Conservation (phyloP, 2,329 filamentous ascomycete genomes). For the Nemania sp. region DNA sequence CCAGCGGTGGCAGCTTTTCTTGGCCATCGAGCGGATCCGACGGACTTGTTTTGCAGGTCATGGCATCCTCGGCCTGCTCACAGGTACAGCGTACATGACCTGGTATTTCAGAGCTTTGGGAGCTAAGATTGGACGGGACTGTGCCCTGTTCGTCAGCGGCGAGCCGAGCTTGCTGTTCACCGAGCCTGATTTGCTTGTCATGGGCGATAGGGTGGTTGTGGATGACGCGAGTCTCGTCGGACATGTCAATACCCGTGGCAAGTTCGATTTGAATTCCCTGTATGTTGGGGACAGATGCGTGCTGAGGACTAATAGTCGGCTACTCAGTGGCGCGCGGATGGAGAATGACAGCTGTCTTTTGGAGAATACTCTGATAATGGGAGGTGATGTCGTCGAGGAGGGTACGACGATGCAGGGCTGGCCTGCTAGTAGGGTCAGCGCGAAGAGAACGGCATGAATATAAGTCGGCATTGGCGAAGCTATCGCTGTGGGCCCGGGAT, state of each 20-base stretch:
- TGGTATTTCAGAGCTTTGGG: slow-evolving; percentile 58
- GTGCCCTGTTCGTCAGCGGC: slow-evolving; percentile 58
- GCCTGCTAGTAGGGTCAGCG: slow-evolving; percentile 44
- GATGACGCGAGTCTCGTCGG: slow-evolving; percentile 60
- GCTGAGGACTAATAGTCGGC: slow-evolving; percentile 53
- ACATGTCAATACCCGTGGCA: slow-evolving; percentile 60
- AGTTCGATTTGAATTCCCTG: slow-evolving; percentile 57
- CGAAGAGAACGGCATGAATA: neutral
- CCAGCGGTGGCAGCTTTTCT: slow-evolving; percentile 60
- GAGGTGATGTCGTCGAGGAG: slow-evolving; percentile 57
- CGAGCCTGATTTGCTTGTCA: slow-evolving; percentile 57
- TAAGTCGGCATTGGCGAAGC: neutral
- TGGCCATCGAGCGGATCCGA: slow-evolving; percentile 55
- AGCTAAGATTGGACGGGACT: slow-evolving; percentile 57
- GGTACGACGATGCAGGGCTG: slow-evolving; percentile 57
- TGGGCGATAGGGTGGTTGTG: slow-evolving; percentile 56
- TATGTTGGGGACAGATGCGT: slow-evolving; percentile 56
- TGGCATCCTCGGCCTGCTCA: slow-evolving; percentile 56
- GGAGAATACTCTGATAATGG: slow-evolving; percentile 61
- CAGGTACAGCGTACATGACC: slow-evolving; percentile 55
- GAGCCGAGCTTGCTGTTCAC: slow-evolving; percentile 57
- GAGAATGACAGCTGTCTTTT: slow-evolving; percentile 55
- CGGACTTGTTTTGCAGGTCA: slow-evolving; percentile 53
- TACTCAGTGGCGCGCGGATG: slow-evolving; percentile 58
- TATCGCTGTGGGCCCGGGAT: no score